phyloP scores from a whole-genome alignment of 768 basidiomycete genomes.

The Rhodotorula diobovata region DNA sequence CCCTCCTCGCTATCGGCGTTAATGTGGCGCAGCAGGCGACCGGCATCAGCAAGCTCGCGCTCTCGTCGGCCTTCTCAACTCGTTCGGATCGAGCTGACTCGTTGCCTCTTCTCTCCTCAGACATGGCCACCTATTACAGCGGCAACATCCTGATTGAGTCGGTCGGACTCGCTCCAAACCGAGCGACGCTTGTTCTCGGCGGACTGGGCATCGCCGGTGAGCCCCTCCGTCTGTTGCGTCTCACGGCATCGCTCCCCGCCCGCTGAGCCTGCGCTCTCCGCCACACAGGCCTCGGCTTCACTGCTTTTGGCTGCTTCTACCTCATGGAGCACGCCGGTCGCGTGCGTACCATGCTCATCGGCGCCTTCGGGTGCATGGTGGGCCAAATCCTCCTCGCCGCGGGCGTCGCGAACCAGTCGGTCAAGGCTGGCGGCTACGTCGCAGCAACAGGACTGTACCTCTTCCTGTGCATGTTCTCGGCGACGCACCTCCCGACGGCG shows the following conservation, averaged over 20 bases:
- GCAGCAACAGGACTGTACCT: constrained; percentile 37
- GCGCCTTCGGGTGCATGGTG: constrained; percentile 21
- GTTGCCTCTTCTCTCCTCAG: background rate
- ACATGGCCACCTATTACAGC: constrained; percentile 36
- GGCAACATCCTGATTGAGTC: constrained; percentile 28
- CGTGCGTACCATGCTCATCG: constrained; percentile 33
- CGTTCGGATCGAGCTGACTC: no score
- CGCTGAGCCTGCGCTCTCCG: no score
- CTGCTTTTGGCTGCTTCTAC: constrained; percentile 36
- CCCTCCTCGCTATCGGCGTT: constrained; percentile 34
- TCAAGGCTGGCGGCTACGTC: constrained; percentile 25
- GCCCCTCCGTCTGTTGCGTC: constrained; percentile 3
- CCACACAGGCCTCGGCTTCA: constrained; percentile 20
- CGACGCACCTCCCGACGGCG: constrained; percentile 27
- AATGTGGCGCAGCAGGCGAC: constrained; percentile 38
- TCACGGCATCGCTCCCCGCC: no score
- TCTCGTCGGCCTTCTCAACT: background rate
- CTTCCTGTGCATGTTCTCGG: constrained; percentile 17
- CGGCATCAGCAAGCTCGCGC: constrained; percentile 17
- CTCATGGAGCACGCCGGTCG: constrained; percentile 38
- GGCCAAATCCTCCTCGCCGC: constrained; percentile 32
- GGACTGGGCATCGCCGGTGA: constrained; percentile 33
- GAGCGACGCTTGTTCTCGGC: constrained; percentile 36
- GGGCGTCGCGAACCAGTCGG: constrained; percentile 20
- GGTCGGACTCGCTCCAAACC: constrained; percentile 11